phyloP scores from a whole-genome alignment of 2,329 filamentous ascomycete species.

The Trichocomaceae sp. region DNA sequence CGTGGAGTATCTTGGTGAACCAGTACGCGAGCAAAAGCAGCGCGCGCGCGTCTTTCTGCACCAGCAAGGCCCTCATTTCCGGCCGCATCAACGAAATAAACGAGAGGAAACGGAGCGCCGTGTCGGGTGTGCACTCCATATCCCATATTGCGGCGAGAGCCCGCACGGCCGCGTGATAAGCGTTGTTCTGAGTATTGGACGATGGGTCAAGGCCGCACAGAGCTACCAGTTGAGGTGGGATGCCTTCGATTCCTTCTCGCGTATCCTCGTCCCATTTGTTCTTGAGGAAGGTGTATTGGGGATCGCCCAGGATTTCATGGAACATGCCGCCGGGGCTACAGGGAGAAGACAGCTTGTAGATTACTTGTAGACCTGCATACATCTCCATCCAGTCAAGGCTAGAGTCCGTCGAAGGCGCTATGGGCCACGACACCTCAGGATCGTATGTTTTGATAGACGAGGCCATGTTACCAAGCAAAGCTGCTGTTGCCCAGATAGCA shows the following conservation, averaged over 20 bases:
- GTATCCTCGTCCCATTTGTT: conserved; percentile 1
- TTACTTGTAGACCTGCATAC: conserved; percentile 47
- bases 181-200: conserved; percentile 33
- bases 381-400: conserved; percentile 55
- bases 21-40: conserved; percentile 53
- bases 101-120: conserved; percentile 4
- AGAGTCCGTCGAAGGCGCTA: conserved; percentile 22
- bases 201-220: conserved; percentile 39
- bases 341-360: conserved; percentile 45
- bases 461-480: conserved; percentile 5
- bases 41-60: conserved; percentile 47
- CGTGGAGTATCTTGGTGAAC: conserved; percentile 45
- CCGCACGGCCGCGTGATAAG: conserved; percentile 9
- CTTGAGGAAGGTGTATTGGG: background rate
- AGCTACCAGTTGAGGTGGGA: conserved; percentile 15
- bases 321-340: background rate
- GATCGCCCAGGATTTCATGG: background rate
- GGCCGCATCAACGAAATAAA: conserved; percentile 13
- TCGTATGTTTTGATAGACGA: background rate
- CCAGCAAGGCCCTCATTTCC: conserved; percentile 40
- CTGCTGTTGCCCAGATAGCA: conserved; percentile 3
- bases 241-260: conserved; percentile 3
- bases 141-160: conserved; percentile 1
- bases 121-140: conserved; percentile 14
- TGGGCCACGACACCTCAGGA: conserved; percentile 3